Evolutionary conservation across 352 stramenopile genomes (phyloP).

Genomic region (Globisporangium uncinulatum): DNA sequence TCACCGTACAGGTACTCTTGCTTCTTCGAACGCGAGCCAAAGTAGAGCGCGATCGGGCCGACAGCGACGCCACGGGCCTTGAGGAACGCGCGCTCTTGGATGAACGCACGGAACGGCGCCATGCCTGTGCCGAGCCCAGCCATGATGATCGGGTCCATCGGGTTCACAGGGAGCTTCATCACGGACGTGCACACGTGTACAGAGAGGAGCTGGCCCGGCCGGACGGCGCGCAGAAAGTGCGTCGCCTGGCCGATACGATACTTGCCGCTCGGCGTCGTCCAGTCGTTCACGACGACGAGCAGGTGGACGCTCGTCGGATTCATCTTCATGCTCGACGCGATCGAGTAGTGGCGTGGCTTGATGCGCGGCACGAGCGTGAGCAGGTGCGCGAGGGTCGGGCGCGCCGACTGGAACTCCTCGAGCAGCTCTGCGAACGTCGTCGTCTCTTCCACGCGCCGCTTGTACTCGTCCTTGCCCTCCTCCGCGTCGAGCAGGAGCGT

Average conservation of each 20-base stretch:
- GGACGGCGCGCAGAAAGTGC: constrained; percentile 43
- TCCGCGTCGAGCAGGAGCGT: constrained; percentile 45
- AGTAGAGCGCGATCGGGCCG: constrained; percentile 88
- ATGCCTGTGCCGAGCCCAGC: constrained; percentile 85
- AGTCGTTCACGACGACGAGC: constrained; percentile 84
- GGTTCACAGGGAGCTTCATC: constrained; percentile 72
- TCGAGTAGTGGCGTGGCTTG: constrained; percentile 88
- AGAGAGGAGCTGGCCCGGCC: constrained; percentile 46
- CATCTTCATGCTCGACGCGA: constrained; percentile 87
- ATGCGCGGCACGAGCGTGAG: constrained; percentile 73
- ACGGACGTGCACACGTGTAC: constrained; percentile 71
- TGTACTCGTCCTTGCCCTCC: constrained; percentile 83
- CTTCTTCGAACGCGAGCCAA: constrained; percentile 91
- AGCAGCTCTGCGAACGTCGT: constrained; percentile 74
- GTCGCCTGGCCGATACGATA: constrained; percentile 65
- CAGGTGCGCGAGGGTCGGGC: constrained; percentile 55
- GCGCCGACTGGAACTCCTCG: constrained; percentile 65
- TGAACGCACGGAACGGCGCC: constrained; percentile 88
- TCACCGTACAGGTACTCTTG: constrained; percentile 97
- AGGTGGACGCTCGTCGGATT: constrained; percentile 80
- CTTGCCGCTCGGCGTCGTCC: constrained; percentile 69
- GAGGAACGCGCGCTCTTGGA: constrained; percentile 81
- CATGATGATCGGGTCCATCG: constrained; percentile 76
- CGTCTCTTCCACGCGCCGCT: constrained; percentile 72
- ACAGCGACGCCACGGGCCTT: constrained; percentile 57